Evolutionary conservation across 345 rosid genomes (phyloP).

Genomic region (Eucalyptus cloeziana): DNA sequence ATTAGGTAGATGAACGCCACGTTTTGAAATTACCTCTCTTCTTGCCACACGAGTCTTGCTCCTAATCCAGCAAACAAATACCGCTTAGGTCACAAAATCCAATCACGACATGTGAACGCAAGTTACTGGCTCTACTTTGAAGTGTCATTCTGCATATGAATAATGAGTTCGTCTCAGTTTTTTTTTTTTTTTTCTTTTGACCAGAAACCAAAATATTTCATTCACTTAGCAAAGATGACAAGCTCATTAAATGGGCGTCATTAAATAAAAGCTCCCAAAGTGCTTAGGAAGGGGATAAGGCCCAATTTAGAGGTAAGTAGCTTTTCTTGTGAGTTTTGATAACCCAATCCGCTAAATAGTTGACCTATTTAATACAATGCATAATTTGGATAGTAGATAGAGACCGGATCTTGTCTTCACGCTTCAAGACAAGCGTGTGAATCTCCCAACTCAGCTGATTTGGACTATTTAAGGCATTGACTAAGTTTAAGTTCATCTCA

Average conservation of each 20-base stretch:
- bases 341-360: no score
- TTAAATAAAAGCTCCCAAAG: neutral
- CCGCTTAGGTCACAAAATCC: neutral
- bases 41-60: neutral
- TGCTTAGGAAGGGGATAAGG: neutral
- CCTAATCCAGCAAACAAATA: neutral
- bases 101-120: neutral
- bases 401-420: fast-evolving
- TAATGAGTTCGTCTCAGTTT: neutral
- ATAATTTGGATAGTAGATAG: neutral
- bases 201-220: no score
- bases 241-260: fast-evolving
- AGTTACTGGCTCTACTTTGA: neutral
- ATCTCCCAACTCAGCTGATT: neutral
- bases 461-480: neutral
- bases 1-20: neutral
- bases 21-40: neutral
- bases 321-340: neutral
- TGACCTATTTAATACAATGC: neutral
- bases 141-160: neutral
- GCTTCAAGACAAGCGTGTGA: neutral
- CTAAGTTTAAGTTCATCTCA: neutral
- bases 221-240: neutral
- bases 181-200: no score
- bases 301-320: neutral